These are phyloP conservation scores for Trichomonas vaginalis DNA, from an alignment of 208 protist genomes.

Conservation along the genomic window DNA sequence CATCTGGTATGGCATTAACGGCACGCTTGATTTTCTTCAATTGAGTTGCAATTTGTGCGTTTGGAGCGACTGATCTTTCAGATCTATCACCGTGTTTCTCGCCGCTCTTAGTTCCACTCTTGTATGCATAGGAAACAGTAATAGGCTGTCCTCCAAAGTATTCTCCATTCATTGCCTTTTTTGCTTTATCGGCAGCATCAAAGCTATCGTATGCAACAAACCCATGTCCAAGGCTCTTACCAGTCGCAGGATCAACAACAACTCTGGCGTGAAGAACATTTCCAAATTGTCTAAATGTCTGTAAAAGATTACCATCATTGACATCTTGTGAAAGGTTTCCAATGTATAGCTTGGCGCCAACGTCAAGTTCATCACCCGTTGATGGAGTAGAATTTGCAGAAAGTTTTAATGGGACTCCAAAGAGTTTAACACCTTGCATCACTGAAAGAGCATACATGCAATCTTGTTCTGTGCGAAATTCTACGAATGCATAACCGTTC, in stretches of 20 bases:
- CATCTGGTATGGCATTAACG: not conserved
- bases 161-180: slow-evolving; percentile 53
- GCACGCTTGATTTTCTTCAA: not conserved
- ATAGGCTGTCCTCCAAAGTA: slow-evolving; percentile 58
- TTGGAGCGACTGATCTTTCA: not conserved
- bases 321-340: slow-evolving; percentile 64
- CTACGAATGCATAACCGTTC: slow-evolving; percentile 60
- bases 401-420: slow-evolving; percentile 53
- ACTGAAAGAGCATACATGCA: slow-evolving; percentile 69
- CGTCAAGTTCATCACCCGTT: slow-evolving; percentile 21
- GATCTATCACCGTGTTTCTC: slow-evolving; percentile 2
- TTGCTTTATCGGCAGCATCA: slow-evolving; percentile 44
- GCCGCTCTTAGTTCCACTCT: slow-evolving; percentile 47
- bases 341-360: slow-evolving; percentile 75
- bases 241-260: slow-evolving; percentile 56
- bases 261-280: slow-evolving; percentile 41
- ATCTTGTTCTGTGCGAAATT: slow-evolving; percentile 62
- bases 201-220: slow-evolving; percentile 71
- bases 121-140: slow-evolving; percentile 61
- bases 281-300: slow-evolving; percentile 18
- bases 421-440: slow-evolving; percentile 69
- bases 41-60: not conserved
- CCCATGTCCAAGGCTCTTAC: slow-evolving; percentile 55
- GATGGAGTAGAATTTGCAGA: slow-evolving; percentile 45
- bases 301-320: slow-evolving; percentile 48